A percentile compares a stretch with the other conserved stretches of the same genome.
Evolutionary conservation across 257 asterid species (phyloP).

Genomic region (Fraxinus anomala): DNA sequence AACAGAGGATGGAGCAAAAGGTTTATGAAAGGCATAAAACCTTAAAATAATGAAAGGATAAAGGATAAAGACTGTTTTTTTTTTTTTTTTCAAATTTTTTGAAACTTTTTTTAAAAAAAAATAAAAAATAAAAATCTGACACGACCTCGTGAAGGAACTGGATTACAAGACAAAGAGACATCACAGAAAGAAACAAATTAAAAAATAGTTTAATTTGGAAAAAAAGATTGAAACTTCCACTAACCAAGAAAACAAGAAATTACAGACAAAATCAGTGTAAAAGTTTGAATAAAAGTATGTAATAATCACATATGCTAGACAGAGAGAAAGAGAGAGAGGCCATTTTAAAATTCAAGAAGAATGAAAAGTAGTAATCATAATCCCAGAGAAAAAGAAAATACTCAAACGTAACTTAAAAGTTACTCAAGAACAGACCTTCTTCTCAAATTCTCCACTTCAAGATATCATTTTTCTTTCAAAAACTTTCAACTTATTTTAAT

Average conservation of each 20-base stretch:
- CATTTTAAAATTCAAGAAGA: constrained; percentile 14
- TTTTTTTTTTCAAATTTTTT: constrained; percentile 2
- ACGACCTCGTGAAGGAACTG: constrained; percentile 80
- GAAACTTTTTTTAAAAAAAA: constrained; percentile 31
- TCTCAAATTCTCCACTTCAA: constrained; percentile 37
- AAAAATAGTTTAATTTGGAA: constrained; percentile 29
- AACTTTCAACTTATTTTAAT: constrained; percentile 18
- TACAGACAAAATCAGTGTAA: constrained; percentile 48
- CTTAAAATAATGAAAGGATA: constrained; percentile 49
- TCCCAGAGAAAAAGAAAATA: constrained; percentile 11
- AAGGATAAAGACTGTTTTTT: constrained; percentile 40
- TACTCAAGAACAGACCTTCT: constrained; percentile 35
- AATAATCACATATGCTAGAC: constrained; percentile 37
- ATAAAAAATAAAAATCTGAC: constrained; percentile 48
- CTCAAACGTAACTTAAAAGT: constrained; percentile 25
- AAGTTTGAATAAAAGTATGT: constrained; percentile 44
- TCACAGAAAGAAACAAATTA: constrained; percentile 49
- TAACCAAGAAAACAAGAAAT: constrained; percentile 47
- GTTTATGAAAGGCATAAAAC: constrained; percentile 44
- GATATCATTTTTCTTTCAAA: neutral
- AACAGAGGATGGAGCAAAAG: constrained; percentile 39
- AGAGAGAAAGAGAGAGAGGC: no score
- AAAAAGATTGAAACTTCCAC: constrained; percentile 33
- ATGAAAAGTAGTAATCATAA: constrained; percentile 21
- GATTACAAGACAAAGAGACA: constrained; percentile 81